phyloP scores from a whole-genome alignment of 345 rosid species.

The Ailanthus altissimus region DNA sequence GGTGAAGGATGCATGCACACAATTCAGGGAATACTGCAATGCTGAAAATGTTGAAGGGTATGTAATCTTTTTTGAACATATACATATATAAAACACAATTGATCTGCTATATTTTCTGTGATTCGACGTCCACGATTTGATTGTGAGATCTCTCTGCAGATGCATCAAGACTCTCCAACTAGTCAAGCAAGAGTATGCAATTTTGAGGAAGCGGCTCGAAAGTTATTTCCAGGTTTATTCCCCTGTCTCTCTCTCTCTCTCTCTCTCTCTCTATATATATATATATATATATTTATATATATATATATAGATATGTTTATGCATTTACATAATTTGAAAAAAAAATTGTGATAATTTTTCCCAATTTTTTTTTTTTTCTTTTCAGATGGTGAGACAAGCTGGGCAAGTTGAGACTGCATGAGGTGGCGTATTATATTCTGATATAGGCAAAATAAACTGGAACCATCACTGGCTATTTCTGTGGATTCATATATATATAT shows the following conservation, averaged over 20 bases:
- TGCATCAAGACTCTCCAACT: slow-evolving; percentile 37
- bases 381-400: slow-evolving; percentile 29
- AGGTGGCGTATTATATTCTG: neutral
- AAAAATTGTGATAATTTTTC: no score
- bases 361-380: neutral
- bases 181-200: slow-evolving; percentile 43
- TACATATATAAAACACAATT: neutral
- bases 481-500: neutral
- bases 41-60: slow-evolving; percentile 37
- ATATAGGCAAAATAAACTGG: neutral
- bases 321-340: neutral
- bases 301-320: neutral
- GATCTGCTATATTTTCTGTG: neutral
- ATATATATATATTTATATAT: neutral
- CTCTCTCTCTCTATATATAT: no score
- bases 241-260: no score
- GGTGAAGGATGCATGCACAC: slow-evolving; percentile 34
- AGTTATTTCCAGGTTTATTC: slow-evolving; percentile 41
- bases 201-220: slow-evolving; percentile 43
- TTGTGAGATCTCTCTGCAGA: slow-evolving; percentile 21
- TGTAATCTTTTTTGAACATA: neutral
- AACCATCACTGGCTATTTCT: neutral
- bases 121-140: neutral
- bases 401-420: slow-evolving; percentile 14
- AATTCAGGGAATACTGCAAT: slow-evolving; percentile 29